Evolutionary conservation across 768 basidiomycete genomes (phyloP), one percentile per base, ranked within the genome.

Genomic region (Pleurotus tuoliensis): DNA sequence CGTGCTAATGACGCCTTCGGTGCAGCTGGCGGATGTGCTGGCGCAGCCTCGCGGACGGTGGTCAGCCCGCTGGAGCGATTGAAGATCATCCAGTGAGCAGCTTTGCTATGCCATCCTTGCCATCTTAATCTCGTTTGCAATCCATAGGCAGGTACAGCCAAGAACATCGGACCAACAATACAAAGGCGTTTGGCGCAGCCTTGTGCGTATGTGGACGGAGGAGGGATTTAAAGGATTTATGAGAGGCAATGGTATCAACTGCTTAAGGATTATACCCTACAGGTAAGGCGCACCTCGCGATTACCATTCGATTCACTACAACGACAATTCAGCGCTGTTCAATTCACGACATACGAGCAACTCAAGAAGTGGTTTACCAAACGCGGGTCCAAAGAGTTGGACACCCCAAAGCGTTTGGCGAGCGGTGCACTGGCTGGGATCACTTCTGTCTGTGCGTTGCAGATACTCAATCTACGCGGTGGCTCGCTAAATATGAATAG

Each of bases 391-490:
- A 85, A 75, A 66, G 81, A 87, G 61, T 80, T 99, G 15, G 93
- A 97, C 72, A 98, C 95, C 43, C 90, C 90, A 1, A 88, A 88
- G 61, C 82, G 96, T 56, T 76, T 99, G 41, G 75, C 84, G 1
- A 87, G 91, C 55, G 96, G 96, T 60, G 94, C 93, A 16, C 73
- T 96, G 11, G 96, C 96, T 49, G 96, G 96, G 24, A 91, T 98
- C 60, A 90, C 91, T 7, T 94, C 93, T 58, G 96, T 99, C 60
- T 91, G 94, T 94, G 65, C 66, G 90, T 82, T 30, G 43, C 30
- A 38, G 44, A 51, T 7, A 50, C 54, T 34, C 25, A 34, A 57
- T 55, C 45, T 57, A 20, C 40, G 11, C 13, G 46, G 43, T 44
- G 58, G 30, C 30, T 54, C 62, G 48, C 45, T 54, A 20, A 25